Conservation (phyloP, 75 land plant genomes). For the Pinus taeda region DNA sequence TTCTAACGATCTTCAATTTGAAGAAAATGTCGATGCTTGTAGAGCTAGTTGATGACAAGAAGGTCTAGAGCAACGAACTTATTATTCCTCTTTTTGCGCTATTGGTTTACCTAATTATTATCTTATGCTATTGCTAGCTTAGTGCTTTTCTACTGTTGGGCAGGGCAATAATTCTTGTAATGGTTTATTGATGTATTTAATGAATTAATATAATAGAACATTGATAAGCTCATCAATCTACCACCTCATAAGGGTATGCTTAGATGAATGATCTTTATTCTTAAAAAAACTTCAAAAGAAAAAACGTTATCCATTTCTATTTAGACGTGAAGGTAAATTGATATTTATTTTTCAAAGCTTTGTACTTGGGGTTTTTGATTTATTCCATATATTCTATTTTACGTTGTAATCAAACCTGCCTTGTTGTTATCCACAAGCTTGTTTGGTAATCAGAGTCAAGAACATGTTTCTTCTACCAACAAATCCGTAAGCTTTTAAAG, state of each 20-base stretch:
- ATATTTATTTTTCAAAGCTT: not conserved
- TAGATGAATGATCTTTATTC: slow-evolving; percentile 97
- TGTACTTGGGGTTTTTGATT: not conserved
- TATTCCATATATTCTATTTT: not conserved
- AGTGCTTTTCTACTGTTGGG: not conserved
- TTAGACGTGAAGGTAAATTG: slow-evolving; percentile 83
- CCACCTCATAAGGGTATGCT: slow-evolving; percentile 93
- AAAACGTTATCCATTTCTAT: slow-evolving; percentile 79
- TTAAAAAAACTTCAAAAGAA: slow-evolving; percentile 77
- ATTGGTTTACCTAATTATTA: not conserved
- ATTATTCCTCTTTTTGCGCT: slow-evolving; percentile 3
- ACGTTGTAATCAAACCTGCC: not conserved
- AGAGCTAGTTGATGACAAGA: slow-evolving; percentile 86
- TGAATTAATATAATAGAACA: slow-evolving; percentile 46
- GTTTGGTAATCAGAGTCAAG: not conserved
- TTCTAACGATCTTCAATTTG: too few relatives aligned
- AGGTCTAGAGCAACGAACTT: slow-evolving; percentile 39
- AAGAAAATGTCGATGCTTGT: slow-evolving; percentile 92
- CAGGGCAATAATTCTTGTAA: not conserved
- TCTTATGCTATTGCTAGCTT: not conserved
- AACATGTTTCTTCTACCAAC: not conserved
- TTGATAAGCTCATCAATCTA: slow-evolving; percentile 84
- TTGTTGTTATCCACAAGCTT: not conserved
- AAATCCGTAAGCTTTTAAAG: too few relatives aligned
- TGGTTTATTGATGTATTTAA: not conserved